Evolutionary conservation across 805 yeast species (phyloP).

Genomic region (Kodamaea leandrae): DNA sequence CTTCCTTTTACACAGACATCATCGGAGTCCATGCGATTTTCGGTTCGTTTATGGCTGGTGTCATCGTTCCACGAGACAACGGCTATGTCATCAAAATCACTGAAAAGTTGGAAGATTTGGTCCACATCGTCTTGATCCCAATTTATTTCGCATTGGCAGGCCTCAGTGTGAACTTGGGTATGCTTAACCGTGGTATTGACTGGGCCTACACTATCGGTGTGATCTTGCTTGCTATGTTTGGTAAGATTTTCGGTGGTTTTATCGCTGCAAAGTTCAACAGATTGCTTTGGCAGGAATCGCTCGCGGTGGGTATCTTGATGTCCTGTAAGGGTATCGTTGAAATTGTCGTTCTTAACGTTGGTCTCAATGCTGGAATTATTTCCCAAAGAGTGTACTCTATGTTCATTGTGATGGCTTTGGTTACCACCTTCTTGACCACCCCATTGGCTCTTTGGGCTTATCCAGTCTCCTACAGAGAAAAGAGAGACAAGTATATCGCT

Average conservation of each 20-base stretch:
- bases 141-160: slow-evolving; percentile 81
- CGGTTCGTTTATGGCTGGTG: slow-evolving; percentile 79
- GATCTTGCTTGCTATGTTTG: slow-evolving; percentile 62
- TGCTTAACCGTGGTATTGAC: slow-evolving; percentile 60
- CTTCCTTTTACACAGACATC: slow-evolving; percentile 78
- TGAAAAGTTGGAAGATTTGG: slow-evolving; percentile 75
- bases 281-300: slow-evolving; percentile 67
- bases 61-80: slow-evolving; percentile 72
- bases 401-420: slow-evolving; percentile 81
- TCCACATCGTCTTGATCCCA: slow-evolving; percentile 69
- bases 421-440: slow-evolving; percentile 76
- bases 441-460: slow-evolving; percentile 64
- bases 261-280: slow-evolving; percentile 62
- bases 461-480: slow-evolving; percentile 59
- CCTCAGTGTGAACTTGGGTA: slow-evolving; percentile 63
- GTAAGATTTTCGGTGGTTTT: slow-evolving; percentile 67
- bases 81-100: slow-evolving; percentile 68
- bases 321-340: slow-evolving; percentile 89
- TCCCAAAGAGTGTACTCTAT: slow-evolving; percentile 65
- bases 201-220: slow-evolving; percentile 78
- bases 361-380: slow-evolving; percentile 68
- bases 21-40: slow-evolving; percentile 85
- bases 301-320: slow-evolving; percentile 78
- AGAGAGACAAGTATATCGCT: slow-evolving; percentile 34
- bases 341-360: slow-evolving; percentile 73